These are phyloP conservation scores for Lyophyllum atratum DNA, from an alignment of 768 basidiomycete genomes.

Conservation along the genomic window DNA sequence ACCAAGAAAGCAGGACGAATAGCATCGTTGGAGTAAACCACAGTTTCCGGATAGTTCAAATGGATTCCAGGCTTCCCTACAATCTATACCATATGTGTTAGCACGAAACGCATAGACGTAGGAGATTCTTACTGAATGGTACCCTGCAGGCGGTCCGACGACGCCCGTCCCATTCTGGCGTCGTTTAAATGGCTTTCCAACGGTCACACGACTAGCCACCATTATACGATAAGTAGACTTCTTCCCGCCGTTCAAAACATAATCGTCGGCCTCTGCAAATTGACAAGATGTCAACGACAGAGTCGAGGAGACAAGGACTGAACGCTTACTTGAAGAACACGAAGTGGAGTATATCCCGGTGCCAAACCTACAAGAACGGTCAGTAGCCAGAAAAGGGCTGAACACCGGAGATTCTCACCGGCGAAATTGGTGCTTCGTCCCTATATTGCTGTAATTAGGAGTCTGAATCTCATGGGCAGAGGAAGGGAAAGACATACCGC, in stretches of 20 bases:
- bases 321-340: slow-evolving; percentile 62
- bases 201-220: slow-evolving; percentile 62
- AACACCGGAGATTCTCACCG: slow-evolving; percentile 28
- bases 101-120: neutral
- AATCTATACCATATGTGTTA: slow-evolving; percentile 38
- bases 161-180: slow-evolving; percentile 50
- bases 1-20: slow-evolving; percentile 67
- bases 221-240: slow-evolving; percentile 48
- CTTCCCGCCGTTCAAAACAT: slow-evolving; percentile 44
- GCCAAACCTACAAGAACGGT: slow-evolving; percentile 52
- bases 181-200: slow-evolving; percentile 56
- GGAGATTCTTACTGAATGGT: slow-evolving; percentile 51
- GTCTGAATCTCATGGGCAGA: neutral
- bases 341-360: slow-evolving; percentile 67
- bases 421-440: slow-evolving; percentile 57
- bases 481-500: slow-evolving; percentile 41
- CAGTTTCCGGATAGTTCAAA: slow-evolving; percentile 70
- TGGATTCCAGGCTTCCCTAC: slow-evolving; percentile 64
- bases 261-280: slow-evolving; percentile 65
- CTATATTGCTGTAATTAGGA: slow-evolving; percentile 26
- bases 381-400: neutral
- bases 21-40: slow-evolving; percentile 67
- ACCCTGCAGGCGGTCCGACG: slow-evolving; percentile 53
- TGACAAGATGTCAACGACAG: slow-evolving; percentile 3
- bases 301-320: neutral